A percentile compares a stretch with the other conserved stretches of the same genome.
Evolutionary conservation across 2,329 filamentous ascomycete genomes (phyloP).

Genomic region (Fusarium sp.): DNA sequence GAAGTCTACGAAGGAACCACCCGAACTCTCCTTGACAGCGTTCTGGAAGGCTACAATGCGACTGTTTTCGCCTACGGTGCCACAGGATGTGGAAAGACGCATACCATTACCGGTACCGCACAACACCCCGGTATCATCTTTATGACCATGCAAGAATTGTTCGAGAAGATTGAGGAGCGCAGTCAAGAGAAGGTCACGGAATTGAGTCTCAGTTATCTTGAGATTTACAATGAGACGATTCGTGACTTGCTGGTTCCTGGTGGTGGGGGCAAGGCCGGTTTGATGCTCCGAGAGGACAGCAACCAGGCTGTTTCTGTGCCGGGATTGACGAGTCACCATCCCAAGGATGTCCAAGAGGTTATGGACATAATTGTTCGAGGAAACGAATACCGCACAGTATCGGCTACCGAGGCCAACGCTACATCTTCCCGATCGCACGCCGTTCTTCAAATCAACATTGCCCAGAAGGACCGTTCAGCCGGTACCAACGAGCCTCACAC

Average conservation of each 20-base stretch:
- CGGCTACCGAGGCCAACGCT: conserved; percentile 95
- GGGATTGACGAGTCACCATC: conserved; percentile 90
- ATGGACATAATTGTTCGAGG: conserved; percentile 99
- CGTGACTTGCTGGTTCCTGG: conserved; percentile 89
- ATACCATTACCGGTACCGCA: conserved; percentile 93
- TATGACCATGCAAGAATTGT: conserved; percentile 98
- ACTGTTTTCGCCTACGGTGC: conserved; percentile 99
- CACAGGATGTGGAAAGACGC: conserved; percentile 97
- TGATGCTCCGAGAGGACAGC: conserved; percentile 95
- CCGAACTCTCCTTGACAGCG: conserved; percentile 88
- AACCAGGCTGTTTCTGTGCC: conserved; percentile 93
- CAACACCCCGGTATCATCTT: conserved; percentile 98
- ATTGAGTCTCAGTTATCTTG: conserved; percentile 91
- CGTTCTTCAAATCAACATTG: conserved; percentile 95
- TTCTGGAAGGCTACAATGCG: conserved; percentile 97
- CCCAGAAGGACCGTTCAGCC: conserved; percentile 93
- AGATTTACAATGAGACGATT: conserved; percentile 99
- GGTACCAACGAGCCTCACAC: conserved; percentile 94
- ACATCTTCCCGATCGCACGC: conserved; percentile 98
- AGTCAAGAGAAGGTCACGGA: conserved; percentile 90
- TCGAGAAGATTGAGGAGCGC: conserved; percentile 92
- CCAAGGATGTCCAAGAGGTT: conserved; percentile 91
- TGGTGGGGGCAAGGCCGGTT: conserved; percentile 79
- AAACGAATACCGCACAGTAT: conserved; percentile 95
- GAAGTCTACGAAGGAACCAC: conserved; percentile 97